Percentiles rank a stretch among this genome's conserved stretches.
phyloP scores from a whole-genome alignment of 441 rosid species.

The Syzygium syzygioides region DNA sequence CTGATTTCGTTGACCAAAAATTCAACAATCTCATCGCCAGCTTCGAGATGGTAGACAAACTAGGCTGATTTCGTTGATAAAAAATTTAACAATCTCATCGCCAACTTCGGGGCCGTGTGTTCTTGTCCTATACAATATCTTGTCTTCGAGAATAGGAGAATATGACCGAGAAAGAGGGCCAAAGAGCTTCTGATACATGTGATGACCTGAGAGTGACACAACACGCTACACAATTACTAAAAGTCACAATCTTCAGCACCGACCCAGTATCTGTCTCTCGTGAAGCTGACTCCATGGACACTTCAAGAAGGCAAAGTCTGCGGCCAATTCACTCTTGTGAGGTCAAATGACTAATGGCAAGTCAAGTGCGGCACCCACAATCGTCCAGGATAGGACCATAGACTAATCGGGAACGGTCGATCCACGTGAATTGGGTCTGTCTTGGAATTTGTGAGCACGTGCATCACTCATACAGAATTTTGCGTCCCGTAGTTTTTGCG shows the following conservation, averaged over 20 bases:
- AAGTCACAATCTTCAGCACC: too few relatives aligned
- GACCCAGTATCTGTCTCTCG: background rate
- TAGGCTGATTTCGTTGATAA: too few relatives aligned
- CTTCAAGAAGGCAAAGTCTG: background rate
- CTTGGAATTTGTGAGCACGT: too few relatives aligned
- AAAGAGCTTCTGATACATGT: background rate
- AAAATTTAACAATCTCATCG: background rate
- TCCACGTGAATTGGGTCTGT: background rate
- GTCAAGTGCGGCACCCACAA: too few relatives aligned
- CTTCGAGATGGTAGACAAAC: too few relatives aligned
- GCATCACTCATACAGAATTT: too few relatives aligned
- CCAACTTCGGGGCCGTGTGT: background rate
- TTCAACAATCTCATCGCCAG: too few relatives aligned
- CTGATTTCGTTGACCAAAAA: too few relatives aligned
- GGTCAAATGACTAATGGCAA: background rate
- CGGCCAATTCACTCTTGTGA: background rate
- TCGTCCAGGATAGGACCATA: background rate
- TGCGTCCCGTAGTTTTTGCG: too few relatives aligned
- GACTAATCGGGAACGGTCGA: background rate
- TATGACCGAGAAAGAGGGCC: background rate
- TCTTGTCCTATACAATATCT: background rate
- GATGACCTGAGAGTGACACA: background rate
- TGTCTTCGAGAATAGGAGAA: background rate
- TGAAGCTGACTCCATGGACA: background rate
- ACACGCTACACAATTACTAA: background rate